Conservation (phyloP, 2,329 filamentous ascomycete genomes). For the Apiospora phragmitis region DNA sequence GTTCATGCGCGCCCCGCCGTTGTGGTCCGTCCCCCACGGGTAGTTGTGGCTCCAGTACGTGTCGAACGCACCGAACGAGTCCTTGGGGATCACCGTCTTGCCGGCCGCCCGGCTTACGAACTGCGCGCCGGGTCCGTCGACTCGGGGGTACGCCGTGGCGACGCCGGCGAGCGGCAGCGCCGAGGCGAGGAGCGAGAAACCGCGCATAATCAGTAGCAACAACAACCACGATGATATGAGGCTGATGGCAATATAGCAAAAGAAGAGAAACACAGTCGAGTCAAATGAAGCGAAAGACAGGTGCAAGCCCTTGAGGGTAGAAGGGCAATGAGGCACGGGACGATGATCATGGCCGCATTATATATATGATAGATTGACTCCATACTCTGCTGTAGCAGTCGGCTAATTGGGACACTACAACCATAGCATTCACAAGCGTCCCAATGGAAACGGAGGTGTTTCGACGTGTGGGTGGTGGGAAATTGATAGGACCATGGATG, state of each 20-base stretch:
- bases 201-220: background rate
- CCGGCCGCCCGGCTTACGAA: background rate
- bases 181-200: background rate
- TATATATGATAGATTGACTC: background rate
- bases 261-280: background rate
- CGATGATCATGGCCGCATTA: background rate
- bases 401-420: background rate
- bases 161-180: background rate
- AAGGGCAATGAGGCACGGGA: background rate
- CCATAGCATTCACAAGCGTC: background rate
- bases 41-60: constrained; percentile 53
- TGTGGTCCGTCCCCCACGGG: constrained; percentile 59
- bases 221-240: too few relatives aligned
- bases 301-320: background rate
- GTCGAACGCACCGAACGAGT: constrained; percentile 42
- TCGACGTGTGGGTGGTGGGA: constrained; percentile 2
- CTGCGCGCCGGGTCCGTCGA: background rate
- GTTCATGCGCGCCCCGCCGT: constrained; percentile 57
- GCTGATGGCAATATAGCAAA: background rate
- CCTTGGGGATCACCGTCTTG: constrained; percentile 38
- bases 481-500: constrained; percentile 1
- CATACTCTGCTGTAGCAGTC: background rate
- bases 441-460: background rate
- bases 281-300: background rate
- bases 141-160: background rate